These are phyloP conservation scores for Malus sieversii DNA, from an alignment of 306 rosid species.

Conservation along the genomic window DNA sequence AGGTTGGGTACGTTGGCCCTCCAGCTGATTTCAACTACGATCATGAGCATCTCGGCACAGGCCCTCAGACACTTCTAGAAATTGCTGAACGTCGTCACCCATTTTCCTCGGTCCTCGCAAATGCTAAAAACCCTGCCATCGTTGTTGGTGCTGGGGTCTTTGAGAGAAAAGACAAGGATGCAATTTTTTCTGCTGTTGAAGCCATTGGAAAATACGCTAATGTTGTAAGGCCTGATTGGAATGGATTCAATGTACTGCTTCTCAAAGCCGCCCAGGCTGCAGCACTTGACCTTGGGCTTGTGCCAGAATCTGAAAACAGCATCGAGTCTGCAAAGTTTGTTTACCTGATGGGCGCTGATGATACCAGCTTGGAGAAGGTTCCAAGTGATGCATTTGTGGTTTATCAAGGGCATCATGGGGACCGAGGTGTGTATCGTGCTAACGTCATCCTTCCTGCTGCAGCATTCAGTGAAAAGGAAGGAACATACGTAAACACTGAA, in stretches of 20 bases:
- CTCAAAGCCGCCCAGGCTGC: conserved; percentile 97
- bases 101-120: conserved; percentile 47
- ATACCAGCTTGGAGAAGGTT: conserved; percentile 55
- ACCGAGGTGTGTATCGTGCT: conserved; percentile 79
- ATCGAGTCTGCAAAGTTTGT: conserved; percentile 78
- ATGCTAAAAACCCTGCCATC: conserved; percentile 80
- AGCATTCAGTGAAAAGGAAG: conserved; percentile 98
- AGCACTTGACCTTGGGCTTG: conserved; percentile 97
- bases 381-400: conserved; percentile 86
- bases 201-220: conserved; percentile 52
- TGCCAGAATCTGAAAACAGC: conserved; percentile 76
- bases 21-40: conserved; percentile 71
- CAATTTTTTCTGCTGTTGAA: conserved; percentile 63
- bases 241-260: conserved; percentile 83
- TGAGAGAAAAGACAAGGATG: conserved; percentile 86
- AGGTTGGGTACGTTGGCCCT: conserved; percentile 90
- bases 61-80: conserved; percentile 75
- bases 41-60: conserved; percentile 78
- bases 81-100: conserved; percentile 83
- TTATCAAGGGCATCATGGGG: conserved; percentile 98
- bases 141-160: conserved; percentile 82
- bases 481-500: conserved; percentile 83
- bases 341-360: conserved; percentile 98
- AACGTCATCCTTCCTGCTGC: conserved; percentile 77
- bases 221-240: conserved; percentile 84